A percentile compares a stretch with the other conserved stretches of the same genome.
Conservation (phyloP, 116 monocot genomes). For the Phalaenopsis hybrid region DNA sequence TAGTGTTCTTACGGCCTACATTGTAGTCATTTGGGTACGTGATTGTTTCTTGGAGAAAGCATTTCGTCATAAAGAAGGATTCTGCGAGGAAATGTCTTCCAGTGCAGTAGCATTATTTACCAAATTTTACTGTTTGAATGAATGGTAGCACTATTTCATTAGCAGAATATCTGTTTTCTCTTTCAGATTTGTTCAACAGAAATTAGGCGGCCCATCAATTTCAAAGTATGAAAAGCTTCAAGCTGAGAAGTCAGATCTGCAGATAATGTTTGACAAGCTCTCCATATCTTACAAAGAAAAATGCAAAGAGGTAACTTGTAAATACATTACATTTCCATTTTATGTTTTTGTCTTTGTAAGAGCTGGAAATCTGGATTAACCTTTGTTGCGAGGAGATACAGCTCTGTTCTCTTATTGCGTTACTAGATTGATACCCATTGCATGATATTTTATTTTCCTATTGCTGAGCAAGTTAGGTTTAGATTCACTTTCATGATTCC, state of each 20-base stretch:
- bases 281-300: conserved; percentile 49
- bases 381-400: not conserved
- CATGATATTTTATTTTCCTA: not conserved
- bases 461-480: not conserved
- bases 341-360: not conserved
- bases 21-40: not conserved
- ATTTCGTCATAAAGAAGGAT: not conserved
- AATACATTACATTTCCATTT: not conserved
- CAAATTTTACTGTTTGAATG: not conserved
- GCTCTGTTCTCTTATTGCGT: not conserved
- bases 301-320: conserved; percentile 47
- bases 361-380: not conserved
- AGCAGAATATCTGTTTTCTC: not conserved
- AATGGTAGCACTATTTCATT: not conserved
- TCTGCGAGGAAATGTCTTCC: not conserved
- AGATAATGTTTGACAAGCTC: conserved; percentile 75
- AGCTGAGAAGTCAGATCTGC: conserved; percentile 79
- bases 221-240: conserved; percentile 82
- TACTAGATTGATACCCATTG: not conserved
- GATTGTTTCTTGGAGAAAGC: not conserved
- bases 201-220: conserved; percentile 76
- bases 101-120: not conserved
- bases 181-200: conserved; percentile 72
- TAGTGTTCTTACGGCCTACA: no score
- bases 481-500: not conserved